A percentile compares a stretch with the other conserved stretches of the same genome.
These are phyloP conservation scores for Cornus kousa DNA, from an alignment of 148 eudicot genomes.

Conservation along the genomic window DNA sequence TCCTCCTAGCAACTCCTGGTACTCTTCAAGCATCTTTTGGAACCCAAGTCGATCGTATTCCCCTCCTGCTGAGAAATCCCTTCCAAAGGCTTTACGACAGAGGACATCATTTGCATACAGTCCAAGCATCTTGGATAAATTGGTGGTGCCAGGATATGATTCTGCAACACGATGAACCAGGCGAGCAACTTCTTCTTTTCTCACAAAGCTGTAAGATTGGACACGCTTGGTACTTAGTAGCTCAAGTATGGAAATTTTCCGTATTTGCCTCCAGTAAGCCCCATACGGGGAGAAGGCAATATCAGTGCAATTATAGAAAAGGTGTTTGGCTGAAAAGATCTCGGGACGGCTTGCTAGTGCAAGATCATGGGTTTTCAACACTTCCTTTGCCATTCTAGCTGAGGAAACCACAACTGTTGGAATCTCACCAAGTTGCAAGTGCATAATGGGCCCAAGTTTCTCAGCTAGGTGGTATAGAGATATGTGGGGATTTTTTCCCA, in stretches of 20 bases:
- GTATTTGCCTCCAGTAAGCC: slow-evolving; percentile 50
- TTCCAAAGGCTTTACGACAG: slow-evolving; percentile 42
- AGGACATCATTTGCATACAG: slow-evolving; percentile 46
- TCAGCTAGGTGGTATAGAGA: slow-evolving; percentile 34
- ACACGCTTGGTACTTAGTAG: slow-evolving; percentile 43
- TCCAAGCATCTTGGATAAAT: slow-evolving; percentile 33
- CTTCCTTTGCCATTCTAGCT: slow-evolving; percentile 39
- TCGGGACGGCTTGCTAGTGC: slow-evolving; percentile 43
- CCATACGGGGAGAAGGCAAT: slow-evolving; percentile 53
- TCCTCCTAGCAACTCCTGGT: slow-evolving; percentile 51
- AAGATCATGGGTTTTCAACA: slow-evolving; percentile 50
- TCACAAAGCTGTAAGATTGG: slow-evolving; percentile 37
- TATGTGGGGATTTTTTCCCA: slow-evolving; percentile 40
- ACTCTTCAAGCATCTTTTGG: slow-evolving; percentile 44
- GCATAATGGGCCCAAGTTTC: slow-evolving; percentile 45
- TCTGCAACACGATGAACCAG: slow-evolving; percentile 33
- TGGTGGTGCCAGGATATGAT: slow-evolving; percentile 14
- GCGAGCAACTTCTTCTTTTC: slow-evolving; percentile 48
- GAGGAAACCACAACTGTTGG: slow-evolving; percentile 54
- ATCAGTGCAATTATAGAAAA: slow-evolving; percentile 46
- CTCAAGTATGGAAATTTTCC: slow-evolving; percentile 47
- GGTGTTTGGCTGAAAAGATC: slow-evolving; percentile 42
- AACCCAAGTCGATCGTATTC: slow-evolving; percentile 42
- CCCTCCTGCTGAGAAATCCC: slow-evolving; percentile 39
- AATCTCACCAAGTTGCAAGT: slow-evolving; percentile 45